Percentiles rank a stretch among this genome's conserved stretches.
phyloP scores from a whole-genome alignment of 345 rosid species.

The Eucalyptus regnans region DNA sequence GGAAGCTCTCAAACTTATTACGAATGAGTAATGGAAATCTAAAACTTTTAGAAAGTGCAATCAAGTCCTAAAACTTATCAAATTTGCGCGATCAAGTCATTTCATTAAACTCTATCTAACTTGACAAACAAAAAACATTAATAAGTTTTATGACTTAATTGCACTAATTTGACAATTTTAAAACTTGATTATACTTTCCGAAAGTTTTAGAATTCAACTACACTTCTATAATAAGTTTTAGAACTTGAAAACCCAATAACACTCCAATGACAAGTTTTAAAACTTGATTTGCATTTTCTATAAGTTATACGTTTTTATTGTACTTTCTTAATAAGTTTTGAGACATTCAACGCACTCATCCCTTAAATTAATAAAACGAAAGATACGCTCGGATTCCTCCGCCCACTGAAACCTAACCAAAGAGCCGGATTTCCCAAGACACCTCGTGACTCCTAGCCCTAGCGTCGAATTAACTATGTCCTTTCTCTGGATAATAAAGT shows the following conservation, averaged over 20 bases:
- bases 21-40: accelerated
- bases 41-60: accelerated
- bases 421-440: background rate
- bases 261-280: background rate
- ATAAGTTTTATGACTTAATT: too few relatives aligned
- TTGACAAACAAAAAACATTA: accelerated
- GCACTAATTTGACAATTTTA: too few relatives aligned
- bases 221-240: too few relatives aligned
- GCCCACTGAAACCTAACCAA: background rate
- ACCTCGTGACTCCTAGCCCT: background rate
- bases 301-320: too few relatives aligned
- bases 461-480: background rate
- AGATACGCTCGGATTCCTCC: background rate
- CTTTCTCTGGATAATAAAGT: background rate
- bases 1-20: too few relatives aligned
- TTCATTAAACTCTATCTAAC: too few relatives aligned
- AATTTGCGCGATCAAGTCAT: accelerated
- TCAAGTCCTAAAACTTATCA: accelerated
- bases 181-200: accelerated
- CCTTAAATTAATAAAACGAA: background rate
- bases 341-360: background rate
- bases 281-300: too few relatives aligned
- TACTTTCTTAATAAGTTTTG: background rate
- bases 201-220: too few relatives aligned
- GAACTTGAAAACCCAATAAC: background rate